Evolutionary conservation across 805 yeast genomes (phyloP), one percentile per base, ranked within the genome.

Genomic region (Teunomyces kruisii): DNA sequence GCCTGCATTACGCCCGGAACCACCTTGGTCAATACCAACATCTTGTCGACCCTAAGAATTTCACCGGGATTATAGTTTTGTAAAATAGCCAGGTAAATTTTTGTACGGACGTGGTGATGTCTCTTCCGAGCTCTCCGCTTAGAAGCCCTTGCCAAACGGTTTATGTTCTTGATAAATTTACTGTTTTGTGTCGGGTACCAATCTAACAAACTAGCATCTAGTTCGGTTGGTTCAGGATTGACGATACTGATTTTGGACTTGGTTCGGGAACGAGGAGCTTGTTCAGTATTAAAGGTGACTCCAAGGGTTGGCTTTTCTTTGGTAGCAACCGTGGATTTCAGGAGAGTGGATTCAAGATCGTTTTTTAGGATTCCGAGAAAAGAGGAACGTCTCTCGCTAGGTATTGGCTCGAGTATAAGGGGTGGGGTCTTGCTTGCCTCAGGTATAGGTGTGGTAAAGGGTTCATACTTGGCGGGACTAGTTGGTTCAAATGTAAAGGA

Each of bases 21-120:
- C 27, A 55, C 57, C 55, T 81, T 83, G 13, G 82, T 75, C 65
- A 82, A 67, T 0, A 88, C 88, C 14, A 91, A 67, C 80, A 87
- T 81, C 55, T 77, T 81, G 46, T 86, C 91, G 49, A 78, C 65
- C 47, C 80, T 77, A 3, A 90, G 67, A 10, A 88, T 74, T 43
- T 84, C 84, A 3, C 95, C 96, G 1, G 65, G 67, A 13, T 66
- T 51, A 47, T 68, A 74, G 9, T 53, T 55, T 22, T 58, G 57
- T 36, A 72, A 61, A 4, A 68, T 42, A 4, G 52, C 40, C 8
- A 54, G 44, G 22, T 51, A 50, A 6, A 70, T 35, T 33, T 46
- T 55, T 17, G 44, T 44, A 19, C 61, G 50, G 29, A 65, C 16
- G 27, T 51, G 58, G 26, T 49, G 42, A 9, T 52, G 53, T 3